Percentiles rank a stretch among this genome's conserved stretches.
Conservation (phyloP, 257 asterid genomes). For the Pogostemon cablin region DNA sequence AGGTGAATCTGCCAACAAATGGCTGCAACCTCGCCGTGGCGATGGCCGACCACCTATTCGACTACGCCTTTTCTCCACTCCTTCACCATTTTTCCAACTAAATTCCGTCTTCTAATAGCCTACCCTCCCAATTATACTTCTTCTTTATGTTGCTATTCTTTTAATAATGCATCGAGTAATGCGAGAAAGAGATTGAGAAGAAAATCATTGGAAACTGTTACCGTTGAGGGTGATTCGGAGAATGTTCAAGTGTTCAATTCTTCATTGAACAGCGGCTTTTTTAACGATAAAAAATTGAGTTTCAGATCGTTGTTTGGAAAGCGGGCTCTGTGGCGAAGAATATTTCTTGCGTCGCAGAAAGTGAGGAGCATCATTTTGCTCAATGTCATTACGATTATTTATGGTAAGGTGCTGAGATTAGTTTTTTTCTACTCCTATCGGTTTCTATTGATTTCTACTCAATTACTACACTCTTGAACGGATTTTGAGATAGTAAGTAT, state of each 20-base stretch:
- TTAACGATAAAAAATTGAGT: too few relatives aligned
- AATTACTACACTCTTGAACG: not conserved
- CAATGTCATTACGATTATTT: too few relatives aligned
- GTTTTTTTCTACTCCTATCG: not conserved
- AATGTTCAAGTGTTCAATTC: not conserved
- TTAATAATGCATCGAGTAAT: constrained; percentile 24
- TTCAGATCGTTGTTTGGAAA: too few relatives aligned
- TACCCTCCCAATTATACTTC: constrained; percentile 33
- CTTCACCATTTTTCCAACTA: constrained; percentile 36
- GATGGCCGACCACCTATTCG: constrained; percentile 35
- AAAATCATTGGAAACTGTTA: constrained; percentile 22
- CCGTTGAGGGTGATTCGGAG: constrained; percentile 27
- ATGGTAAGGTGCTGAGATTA: not conserved
- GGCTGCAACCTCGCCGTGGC: constrained; percentile 60
- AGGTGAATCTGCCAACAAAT: constrained; percentile 40
- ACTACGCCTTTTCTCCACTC: constrained; percentile 33
- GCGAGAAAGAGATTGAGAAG: constrained; percentile 31
- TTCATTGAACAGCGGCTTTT: too few relatives aligned
- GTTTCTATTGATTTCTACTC: not conserved
- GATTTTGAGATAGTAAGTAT: too few relatives aligned
- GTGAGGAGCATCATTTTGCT: too few relatives aligned
- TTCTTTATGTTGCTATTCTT: constrained; percentile 38
- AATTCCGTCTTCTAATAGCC: constrained; percentile 31
- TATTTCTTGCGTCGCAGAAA: too few relatives aligned
- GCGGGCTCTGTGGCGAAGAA: too few relatives aligned